Percentiles rank a stretch among this genome's conserved stretches.
Evolutionary conservation across 1,139 yeast species (phyloP).

Genomic region (Eremothecium gossypii): DNA sequence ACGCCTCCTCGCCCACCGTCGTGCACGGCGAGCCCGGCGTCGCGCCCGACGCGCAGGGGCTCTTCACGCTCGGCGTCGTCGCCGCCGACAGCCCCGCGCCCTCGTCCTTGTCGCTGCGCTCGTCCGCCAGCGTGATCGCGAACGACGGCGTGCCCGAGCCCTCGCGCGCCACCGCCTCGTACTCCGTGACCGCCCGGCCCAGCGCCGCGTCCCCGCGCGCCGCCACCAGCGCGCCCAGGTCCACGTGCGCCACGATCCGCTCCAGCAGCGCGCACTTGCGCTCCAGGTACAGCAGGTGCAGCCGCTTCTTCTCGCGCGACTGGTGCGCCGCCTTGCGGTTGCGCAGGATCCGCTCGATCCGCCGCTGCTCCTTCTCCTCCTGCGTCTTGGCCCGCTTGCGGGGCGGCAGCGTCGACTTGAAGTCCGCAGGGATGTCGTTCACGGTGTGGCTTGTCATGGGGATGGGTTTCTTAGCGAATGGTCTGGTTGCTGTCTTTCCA

Average conservation of each 20-base stretch:
- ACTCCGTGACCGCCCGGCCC: constrained; percentile 3
- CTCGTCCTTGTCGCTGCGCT: neutral
- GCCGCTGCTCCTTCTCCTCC: constrained; percentile 94
- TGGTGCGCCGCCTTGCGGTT: constrained; percentile 98
- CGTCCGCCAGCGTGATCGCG: neutral
- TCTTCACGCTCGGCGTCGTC: constrained; percentile 3
- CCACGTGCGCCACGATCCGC: constrained; percentile 18
- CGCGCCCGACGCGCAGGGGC: constrained; percentile 2
- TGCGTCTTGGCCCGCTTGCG: constrained; percentile 93
- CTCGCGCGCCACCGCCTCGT: constrained; percentile 3
- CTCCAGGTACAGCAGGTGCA: constrained; percentile 82
- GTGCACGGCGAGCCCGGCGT: constrained; percentile 5
- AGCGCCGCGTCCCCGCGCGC: constrained; percentile 4
- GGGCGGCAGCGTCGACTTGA: constrained; percentile 62
- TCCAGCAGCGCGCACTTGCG: constrained; percentile 26
- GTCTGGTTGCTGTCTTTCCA: too few species aligned
- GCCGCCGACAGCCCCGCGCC: constrained; percentile 1
- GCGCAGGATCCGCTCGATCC: constrained; percentile 84
- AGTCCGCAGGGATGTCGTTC: constrained; percentile 27
- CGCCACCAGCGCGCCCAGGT: constrained; percentile 14
- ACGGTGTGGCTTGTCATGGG: constrained; percentile 2
- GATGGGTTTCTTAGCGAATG: neutral
- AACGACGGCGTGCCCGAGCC: neutral
- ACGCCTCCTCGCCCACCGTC: constrained; percentile 1
- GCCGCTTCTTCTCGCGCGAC: constrained; percentile 90